Evolutionary conservation across 179 eudicot species (phyloP), one percentile per base, ranked within the genome.

Genomic region (Beta lomatogona): DNA sequence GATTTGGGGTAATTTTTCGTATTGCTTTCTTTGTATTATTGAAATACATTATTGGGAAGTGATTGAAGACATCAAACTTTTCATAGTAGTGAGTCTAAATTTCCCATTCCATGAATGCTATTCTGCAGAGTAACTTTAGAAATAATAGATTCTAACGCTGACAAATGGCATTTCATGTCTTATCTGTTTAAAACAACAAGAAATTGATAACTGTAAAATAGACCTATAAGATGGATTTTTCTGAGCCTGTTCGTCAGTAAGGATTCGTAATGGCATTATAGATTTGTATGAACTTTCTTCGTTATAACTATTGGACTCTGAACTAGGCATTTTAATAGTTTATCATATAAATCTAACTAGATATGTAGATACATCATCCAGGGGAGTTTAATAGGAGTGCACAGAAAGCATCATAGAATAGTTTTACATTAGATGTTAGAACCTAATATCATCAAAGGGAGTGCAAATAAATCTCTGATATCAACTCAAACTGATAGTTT

Each of bases 1-100:
- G 98, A 94, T 81, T 80, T 95, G 65, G 98, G 98, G 99, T 95
- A 58, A 85, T 85, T 59, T 68, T 46, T 72, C 2, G 54, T 60
- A 4, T 36, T 41, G 6, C 22, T 36, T 3, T 44, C 28, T 53
- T 21, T n/a, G 52, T 31, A 3, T 28, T 73, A 28, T 31, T 15
- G 41, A 3, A 36, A 28, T 28, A 28, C 4, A 36, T 36, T 36
- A 36, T 36, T 36, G 41, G 2, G 1, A 3, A 36, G 41, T 36
- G 41, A 36, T 36, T 36, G 41, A 36, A 36, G 41, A 36, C 41
- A 36, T 36, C 41, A 36, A 36, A 36, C 4, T 36, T 36, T 36
- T 36, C 4, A 36, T 36, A 36, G 41, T 36, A 36, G 41, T 36
- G 41, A 36, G 41, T 36, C 41, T 36, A 36, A 36, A 36, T 36